A percentile compares a stretch with the other conserved stretches of the same genome.
phyloP scores from a whole-genome alignment of 345 rosid genomes.

The Salix dunnii region DNA sequence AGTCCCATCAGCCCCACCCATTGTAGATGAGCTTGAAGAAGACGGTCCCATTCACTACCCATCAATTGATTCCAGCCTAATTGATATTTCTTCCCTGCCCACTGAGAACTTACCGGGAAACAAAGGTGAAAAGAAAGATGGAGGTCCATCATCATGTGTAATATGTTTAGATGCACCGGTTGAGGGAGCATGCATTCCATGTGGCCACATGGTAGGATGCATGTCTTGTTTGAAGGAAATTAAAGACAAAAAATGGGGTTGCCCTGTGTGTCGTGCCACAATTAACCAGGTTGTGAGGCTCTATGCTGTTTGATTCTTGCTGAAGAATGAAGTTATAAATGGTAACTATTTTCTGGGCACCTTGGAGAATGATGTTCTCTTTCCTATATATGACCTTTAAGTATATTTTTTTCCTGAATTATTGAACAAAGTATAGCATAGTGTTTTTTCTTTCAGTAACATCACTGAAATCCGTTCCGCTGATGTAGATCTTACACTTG shows the following conservation, averaged over 20 bases:
- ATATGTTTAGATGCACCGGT: conserved; percentile 92
- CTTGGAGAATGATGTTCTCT: background rate
- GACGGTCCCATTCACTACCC: conserved; percentile 81
- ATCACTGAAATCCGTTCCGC: background rate
- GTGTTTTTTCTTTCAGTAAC: background rate
- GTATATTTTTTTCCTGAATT: background rate
- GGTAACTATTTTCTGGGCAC: conserved; percentile 4
- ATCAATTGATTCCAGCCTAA: conserved; percentile 57
- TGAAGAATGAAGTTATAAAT: background rate
- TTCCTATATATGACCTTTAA: background rate
- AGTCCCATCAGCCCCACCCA: conserved; percentile 66
- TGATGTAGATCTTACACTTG: background rate
- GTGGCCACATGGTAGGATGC: conserved; percentile 97
- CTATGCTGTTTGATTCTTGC: conserved; percentile 56
- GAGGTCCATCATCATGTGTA: conserved; percentile 46
- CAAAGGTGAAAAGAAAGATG: conserved; percentile 43
- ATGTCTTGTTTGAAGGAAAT: conserved; percentile 87
- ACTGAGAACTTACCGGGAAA: conserved; percentile 23
- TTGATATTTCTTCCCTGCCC: conserved; percentile 38
- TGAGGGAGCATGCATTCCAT: conserved; percentile 94
- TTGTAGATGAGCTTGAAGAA: conserved; percentile 36
- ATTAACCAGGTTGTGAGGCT: conserved; percentile 73
- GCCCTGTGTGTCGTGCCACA: conserved; percentile 91
- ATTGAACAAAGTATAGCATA: background rate
- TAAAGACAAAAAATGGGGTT: conserved; percentile 81